phyloP scores from a whole-genome alignment of 202 grass and related monocot species.

The Schoenoplectus triqueter region DNA sequence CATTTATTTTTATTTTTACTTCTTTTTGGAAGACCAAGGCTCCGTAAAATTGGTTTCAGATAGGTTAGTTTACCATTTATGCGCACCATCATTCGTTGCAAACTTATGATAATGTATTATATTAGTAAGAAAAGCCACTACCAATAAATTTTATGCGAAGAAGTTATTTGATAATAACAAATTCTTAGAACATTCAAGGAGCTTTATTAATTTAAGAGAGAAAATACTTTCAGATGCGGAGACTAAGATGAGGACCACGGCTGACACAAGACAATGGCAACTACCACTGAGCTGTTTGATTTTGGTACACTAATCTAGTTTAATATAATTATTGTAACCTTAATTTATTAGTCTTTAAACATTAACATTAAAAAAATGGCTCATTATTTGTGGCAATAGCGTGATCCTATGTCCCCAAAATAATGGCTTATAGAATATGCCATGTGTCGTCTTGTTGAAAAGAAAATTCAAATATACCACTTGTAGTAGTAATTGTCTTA shows the following conservation, averaged over 20 bases:
- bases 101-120: not conserved
- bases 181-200: not conserved
- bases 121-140: not conserved
- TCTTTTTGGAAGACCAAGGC: not conserved
- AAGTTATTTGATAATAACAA: not conserved
- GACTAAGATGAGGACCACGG: not conserved
- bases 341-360: not conserved
- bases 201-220: not conserved
- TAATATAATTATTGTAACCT: not conserved
- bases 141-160: not conserved
- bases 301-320: slow-evolving; percentile 14
- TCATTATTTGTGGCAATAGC: not conserved
- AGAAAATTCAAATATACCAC: not conserved
- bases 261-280: not conserved
- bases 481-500: slow-evolving; percentile 18
- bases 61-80: not conserved
- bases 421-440: not conserved
- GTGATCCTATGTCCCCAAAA: not conserved
- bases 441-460: not conserved
- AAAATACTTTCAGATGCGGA: not conserved
- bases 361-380: not conserved
- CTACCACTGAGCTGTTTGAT: not conserved
- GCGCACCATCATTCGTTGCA: not conserved
- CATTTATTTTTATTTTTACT: not conserved
- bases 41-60: not conserved